phyloP scores from a whole-genome alignment of 2,329 filamentous ascomycete species.

The Meredithiella fracta region DNA sequence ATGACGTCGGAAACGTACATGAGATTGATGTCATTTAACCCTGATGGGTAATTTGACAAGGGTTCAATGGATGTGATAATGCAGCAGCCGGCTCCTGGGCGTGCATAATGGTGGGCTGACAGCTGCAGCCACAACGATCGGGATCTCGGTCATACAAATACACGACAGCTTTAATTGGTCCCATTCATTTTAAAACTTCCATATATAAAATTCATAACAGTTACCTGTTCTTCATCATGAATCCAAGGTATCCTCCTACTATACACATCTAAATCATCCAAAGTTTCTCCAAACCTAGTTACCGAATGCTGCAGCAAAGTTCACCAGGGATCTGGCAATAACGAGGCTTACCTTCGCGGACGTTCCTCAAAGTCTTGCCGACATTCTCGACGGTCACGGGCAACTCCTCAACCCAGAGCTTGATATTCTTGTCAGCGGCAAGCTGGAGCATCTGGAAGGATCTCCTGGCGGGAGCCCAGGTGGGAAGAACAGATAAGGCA shows the following conservation, averaged over 20 bases:
- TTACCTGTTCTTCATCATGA: no score
- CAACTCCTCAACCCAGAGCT: slow-evolving; percentile 57
- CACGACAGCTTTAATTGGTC: no score
- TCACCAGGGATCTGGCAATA: slow-evolving; percentile 5
- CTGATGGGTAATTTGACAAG: not conserved
- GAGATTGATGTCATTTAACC: not conserved
- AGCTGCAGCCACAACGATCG: not conserved
- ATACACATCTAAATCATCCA: not conserved
- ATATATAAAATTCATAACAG: not conserved
- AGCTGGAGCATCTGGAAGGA: slow-evolving; percentile 56
- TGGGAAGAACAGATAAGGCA: slow-evolving; percentile 56
- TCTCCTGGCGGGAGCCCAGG: slow-evolving; percentile 53
- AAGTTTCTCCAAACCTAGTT: slow-evolving; percentile 2
- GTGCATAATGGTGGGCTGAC: not conserved
- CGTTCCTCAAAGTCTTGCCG: slow-evolving; percentile 6
- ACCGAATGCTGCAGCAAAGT: slow-evolving; percentile 2
- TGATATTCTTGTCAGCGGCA: slow-evolving; percentile 51
- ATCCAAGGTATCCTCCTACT: not conserved
- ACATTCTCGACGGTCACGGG: slow-evolving; percentile 52
- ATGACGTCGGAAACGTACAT: not conserved
- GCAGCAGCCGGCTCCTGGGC: not conserved
- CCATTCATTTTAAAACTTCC: not conserved
- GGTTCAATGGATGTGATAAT: not conserved
- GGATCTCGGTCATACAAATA: no score
- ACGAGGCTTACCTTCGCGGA: slow-evolving; percentile 1